These are phyloP conservation scores for Hydrangea macrophylla DNA, from an alignment of 148 eudicot genomes.

Conservation along the genomic window DNA sequence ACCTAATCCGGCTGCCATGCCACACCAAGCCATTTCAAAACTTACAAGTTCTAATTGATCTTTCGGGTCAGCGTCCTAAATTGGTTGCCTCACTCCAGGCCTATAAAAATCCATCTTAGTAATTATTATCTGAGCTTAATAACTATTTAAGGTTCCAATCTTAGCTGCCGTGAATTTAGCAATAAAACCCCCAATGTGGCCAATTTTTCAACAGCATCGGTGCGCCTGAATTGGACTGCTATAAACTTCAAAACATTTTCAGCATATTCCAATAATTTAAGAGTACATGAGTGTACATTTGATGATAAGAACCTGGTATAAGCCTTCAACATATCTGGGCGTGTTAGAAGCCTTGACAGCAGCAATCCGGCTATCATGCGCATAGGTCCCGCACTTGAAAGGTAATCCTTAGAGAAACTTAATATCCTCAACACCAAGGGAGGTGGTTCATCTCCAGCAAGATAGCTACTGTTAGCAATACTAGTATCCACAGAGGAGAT, in stretches of 20 bases:
- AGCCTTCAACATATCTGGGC: constrained; percentile 86
- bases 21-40: no score
- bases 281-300: neutral
- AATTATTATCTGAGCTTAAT: neutral
- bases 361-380: constrained; percentile 83
- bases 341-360: constrained; percentile 85
- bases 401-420: constrained; percentile 71
- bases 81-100: no score
- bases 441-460: constrained; percentile 58
- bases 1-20: no score
- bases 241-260: neutral
- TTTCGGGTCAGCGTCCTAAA: no score
- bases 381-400: constrained; percentile 96
- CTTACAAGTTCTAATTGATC: no score
- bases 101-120: neutral
- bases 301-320: constrained; percentile 60
- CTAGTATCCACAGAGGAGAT: constrained; percentile 91
- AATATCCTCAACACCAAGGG: constrained; percentile 78
- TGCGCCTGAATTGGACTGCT: neutral
- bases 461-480: constrained; percentile 37
- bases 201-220: neutral
- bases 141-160: neutral
- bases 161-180: constrained; percentile 6
- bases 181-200: neutral
- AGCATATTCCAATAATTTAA: neutral